Base-by-base conservation (phyloP, 2,329 filamentous ascomycete genomes). In the Alternaria infectoria region DNA sequence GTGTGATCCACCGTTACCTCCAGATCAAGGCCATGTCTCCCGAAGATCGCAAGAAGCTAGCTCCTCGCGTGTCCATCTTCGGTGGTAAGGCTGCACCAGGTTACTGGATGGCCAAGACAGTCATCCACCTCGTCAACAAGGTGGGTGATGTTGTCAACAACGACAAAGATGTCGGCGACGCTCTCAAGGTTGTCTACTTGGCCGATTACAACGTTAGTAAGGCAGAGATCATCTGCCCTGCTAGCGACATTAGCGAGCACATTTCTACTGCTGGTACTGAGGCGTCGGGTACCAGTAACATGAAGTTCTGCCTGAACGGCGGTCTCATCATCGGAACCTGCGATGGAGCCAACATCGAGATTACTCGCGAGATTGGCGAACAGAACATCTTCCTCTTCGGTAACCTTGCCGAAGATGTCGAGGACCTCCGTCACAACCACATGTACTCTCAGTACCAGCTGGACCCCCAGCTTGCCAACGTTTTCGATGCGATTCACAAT, bases 101-200 rank as follows among this genome's bases (percentile, higher is more conserved):
- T 15, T 99, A 99, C 85, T 99, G 96, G 96, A 99, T 98, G 96
- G 96, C 96, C 40, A 99, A 99, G 88, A 96, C 96, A 44, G 93
- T 97, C 70, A 99, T 99, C 73, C 95, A 98, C 78, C 87, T 99
- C 61, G 90, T 99, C 85, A 98, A 97, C 84, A 91, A 90, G 65
- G 96, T 98, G 25, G 93, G 93, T 5, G 83, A 89, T 15, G 92
- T 98, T 3, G 91, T 99, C 71, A 99, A 99, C 84, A 92, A 92
- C 44, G 96, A 99, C 75, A 85, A 89, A 46, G 96, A 98, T 32
- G 90, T 98, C 76, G 95, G 95, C 30, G 95, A 98, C 76, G 86
- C 97, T 28, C 87, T 99, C 77, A 99, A 99, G 86, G 96, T 99
- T 57, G 90, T 99, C 76, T 99, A 97, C 85, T 82, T 99, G 57